Evolutionary conservation across 306 rosid genomes (phyloP), one percentile per base, ranked within the genome.

Genomic region (Malus sylvestris): DNA sequence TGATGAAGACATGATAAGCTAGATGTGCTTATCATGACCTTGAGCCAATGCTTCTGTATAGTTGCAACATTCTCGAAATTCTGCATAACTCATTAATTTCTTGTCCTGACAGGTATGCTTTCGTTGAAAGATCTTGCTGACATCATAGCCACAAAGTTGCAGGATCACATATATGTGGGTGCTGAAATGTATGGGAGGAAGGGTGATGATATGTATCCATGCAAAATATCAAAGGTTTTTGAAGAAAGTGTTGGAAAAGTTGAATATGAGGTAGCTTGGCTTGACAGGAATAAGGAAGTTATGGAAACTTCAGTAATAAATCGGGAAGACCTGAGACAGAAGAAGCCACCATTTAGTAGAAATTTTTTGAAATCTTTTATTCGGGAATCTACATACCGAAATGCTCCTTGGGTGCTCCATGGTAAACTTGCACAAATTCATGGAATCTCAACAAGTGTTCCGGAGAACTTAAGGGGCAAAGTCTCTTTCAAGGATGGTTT

Each of bases 351-450:
- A 45, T 87, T 95, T 82, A 95, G 97, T 85, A 88, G 97, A 80
- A 87, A 80, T 73, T 72, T 88, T 66, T 82, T 89, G 45, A 95
- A 90, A 84, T 90, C 97, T 68, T 95, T 95, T 76, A 89, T 95
- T 81, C 96, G 98, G 83, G 96, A 92, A 80, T 95, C 97, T 68
- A 95, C 98, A 3, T 90, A 87, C 74, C 90, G 96, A 73, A 90
- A 88, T 84, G 91, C 86, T 74, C 98, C 98, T 19, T 95, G 98
- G 98, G 97, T 90, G 71, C 84, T 95, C 75, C 92, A 89, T 80
- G 88, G 88, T 68, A 87, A 90, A 68, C 83, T 95, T 78, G 97
- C 98, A 32, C 83, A 44, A 83, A 85, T 79, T 68, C 86, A 92
- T 81, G 96, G 96, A 79, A 90, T 92, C 80, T 86, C 96, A 76